Evolutionary conservation across 331 rosid genomes (phyloP).

Genomic region (Ulmus americana): DNA sequence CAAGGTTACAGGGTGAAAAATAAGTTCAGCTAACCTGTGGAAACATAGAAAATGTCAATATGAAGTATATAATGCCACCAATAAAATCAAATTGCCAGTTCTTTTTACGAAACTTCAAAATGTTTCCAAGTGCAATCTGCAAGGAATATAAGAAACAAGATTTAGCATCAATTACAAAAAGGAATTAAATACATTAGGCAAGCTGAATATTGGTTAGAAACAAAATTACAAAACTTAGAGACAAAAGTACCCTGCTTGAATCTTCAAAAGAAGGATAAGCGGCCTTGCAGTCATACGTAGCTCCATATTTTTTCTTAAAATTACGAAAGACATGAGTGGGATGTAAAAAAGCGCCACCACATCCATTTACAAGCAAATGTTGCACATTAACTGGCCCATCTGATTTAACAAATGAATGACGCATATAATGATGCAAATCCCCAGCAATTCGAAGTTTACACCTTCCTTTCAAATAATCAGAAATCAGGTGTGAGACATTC

Average conservation of each 20-base stretch:
- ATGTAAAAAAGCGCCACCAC: constrained; percentile 97
- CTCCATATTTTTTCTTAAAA: constrained; percentile 52
- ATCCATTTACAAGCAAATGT: constrained; percentile 90
- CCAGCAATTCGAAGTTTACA: constrained; percentile 96
- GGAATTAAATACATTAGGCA: constrained; percentile 5
- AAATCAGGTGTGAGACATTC: constrained; percentile 70
- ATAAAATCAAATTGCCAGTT: constrained; percentile 99
- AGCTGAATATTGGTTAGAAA: constrained; percentile 1
- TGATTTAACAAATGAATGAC: constrained; percentile 76
- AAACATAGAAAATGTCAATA: constrained; percentile 82
- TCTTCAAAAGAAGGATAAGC: constrained; percentile 93
- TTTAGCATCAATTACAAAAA: constrained; percentile 17
- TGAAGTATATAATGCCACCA: constrained; percentile 93
- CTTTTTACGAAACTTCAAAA: constrained; percentile 88
- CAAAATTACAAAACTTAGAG: constrained; percentile 1
- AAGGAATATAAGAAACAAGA: constrained; percentile 16
- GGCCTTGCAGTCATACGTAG: constrained; percentile 74
- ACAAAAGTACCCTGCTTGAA: constrained; percentile 66
- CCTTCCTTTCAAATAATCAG: constrained; percentile 81
- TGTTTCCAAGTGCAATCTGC: constrained; percentile 93
- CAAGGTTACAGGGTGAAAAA: background rate
- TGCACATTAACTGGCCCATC: constrained; percentile 66
- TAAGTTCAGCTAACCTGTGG: constrained; percentile 75
- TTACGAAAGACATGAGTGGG: constrained; percentile 91
- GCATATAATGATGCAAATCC: constrained; percentile 98